Conservation (phyloP, 2,329 filamentous ascomycete genomes). For the Hymenoscyphus fraxineus region DNA sequence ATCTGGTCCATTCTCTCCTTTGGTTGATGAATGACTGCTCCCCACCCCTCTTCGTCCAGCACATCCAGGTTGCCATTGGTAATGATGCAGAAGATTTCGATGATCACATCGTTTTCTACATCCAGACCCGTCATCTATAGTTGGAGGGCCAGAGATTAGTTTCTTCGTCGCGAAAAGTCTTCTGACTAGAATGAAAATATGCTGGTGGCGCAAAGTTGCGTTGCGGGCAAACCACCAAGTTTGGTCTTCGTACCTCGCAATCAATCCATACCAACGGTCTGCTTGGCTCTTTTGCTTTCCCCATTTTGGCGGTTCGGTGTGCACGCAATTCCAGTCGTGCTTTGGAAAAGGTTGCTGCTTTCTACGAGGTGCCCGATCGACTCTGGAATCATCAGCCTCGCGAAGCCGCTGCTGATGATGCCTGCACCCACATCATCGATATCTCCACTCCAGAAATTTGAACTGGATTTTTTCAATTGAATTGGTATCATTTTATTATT, state of each 20-base stretch:
- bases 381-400: background rate
- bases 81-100: slow-evolving; percentile 89
- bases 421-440: background rate
- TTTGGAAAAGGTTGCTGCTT: background rate
- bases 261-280: slow-evolving; percentile 35
- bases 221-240: too few relatives aligned
- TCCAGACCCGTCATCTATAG: slow-evolving; percentile 89
- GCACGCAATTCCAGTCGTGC: background rate
- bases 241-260: slow-evolving; percentile 30
- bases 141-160: slow-evolving; percentile 12
- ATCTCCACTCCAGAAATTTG: background rate
- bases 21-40: slow-evolving; percentile 72
- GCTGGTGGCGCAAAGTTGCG: background rate
- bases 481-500: background rate
- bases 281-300: slow-evolving; percentile 7
- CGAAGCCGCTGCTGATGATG: background rate
- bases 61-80: slow-evolving; percentile 76
- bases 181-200: too few relatives aligned
- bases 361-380: background rate
- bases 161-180: background rate
- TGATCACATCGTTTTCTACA: slow-evolving; percentile 73
- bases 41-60: slow-evolving; percentile 73
- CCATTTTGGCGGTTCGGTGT: slow-evolving; percentile 15
- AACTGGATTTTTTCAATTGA: background rate
- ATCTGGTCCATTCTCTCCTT: slow-evolving; percentile 70